A percentile compares a stretch with the other conserved stretches of the same genome.
Conservation (phyloP, 1,139 yeast genomes). For the Nakaseomyces delphensis region DNA sequence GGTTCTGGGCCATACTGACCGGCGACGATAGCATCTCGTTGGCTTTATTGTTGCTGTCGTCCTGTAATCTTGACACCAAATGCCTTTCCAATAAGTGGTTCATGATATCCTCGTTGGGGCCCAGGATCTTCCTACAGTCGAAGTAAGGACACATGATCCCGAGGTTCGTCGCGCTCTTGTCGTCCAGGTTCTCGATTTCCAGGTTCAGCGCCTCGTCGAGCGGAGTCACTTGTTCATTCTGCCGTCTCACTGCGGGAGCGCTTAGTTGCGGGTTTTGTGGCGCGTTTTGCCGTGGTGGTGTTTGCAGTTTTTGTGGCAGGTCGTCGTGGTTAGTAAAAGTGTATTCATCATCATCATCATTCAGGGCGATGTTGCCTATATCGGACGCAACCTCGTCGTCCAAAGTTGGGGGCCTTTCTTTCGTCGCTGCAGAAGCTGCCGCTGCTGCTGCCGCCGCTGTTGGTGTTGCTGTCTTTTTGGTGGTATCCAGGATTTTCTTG, state of each 20-base stretch:
- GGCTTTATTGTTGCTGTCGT: not conserved
- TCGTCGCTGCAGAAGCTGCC: not conserved
- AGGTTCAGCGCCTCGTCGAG: not conserved
- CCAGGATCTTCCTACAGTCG: constrained; percentile 12
- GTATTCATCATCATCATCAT: not conserved
- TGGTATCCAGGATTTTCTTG: not conserved
- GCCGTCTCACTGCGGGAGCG: too few relatives aligned
- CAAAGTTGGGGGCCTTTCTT: not conserved
- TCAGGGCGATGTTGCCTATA: constrained; percentile 1
- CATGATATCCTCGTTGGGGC: constrained; percentile 14
- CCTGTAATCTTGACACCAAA: constrained; percentile 3
- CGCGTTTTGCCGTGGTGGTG: not conserved
- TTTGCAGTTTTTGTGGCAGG: too few relatives aligned
- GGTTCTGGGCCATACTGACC: not conserved
- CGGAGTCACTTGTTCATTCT: not conserved
- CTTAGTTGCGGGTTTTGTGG: not conserved
- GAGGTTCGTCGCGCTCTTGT: not conserved
- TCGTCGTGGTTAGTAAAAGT: too few relatives aligned
- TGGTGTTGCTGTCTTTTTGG: not conserved
- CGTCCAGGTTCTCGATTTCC: not conserved
- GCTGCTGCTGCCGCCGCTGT: too few relatives aligned
- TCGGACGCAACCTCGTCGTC: not conserved
- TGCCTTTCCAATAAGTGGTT: constrained; percentile 13
- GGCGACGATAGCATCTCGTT: constrained; percentile 1
- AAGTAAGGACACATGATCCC: constrained; percentile 17